These are phyloP conservation scores for Jacaranda mimosifolia DNA, from an alignment of 257 asterid genomes.

Conservation along the genomic window DNA sequence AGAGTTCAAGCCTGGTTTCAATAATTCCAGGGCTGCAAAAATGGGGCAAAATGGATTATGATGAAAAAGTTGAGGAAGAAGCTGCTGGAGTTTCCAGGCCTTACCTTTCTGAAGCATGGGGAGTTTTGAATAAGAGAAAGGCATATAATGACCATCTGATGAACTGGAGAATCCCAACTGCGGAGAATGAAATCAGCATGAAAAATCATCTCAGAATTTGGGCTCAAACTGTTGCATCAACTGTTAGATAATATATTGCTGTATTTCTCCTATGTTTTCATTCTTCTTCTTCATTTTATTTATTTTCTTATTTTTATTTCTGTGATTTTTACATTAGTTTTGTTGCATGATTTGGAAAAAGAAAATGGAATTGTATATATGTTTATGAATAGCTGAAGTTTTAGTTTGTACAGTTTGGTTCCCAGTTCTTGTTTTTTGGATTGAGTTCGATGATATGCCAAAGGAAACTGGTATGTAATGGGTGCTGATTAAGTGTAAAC, in stretches of 20 bases:
- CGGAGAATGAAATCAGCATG: slow-evolving; percentile 48
- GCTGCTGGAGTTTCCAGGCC: slow-evolving; percentile 43
- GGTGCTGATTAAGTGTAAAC: background rate
- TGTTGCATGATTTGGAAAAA: background rate
- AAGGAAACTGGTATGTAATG: background rate
- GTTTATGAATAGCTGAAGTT: background rate
- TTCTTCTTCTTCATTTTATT: background rate
- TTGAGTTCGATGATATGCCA: background rate
- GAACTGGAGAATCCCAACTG: slow-evolving; percentile 53
- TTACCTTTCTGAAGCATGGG: slow-evolving; percentile 76
- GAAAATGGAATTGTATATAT: slow-evolving; percentile 16
- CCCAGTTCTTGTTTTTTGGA: background rate
- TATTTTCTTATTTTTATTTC: background rate
- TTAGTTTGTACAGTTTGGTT: background rate
- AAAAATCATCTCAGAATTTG: slow-evolving; percentile 64
- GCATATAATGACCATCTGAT: slow-evolving; percentile 27
- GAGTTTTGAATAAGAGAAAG: slow-evolving; percentile 29
- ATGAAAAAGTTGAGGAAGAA: slow-evolving; percentile 9
- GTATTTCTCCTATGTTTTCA: background rate
- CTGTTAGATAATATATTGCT: slow-evolving; percentile 36
- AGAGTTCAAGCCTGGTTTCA: slow-evolving; percentile 43
- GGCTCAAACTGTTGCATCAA: slow-evolving; percentile 82
- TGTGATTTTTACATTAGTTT: background rate
- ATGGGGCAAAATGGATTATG: slow-evolving; percentile 24
- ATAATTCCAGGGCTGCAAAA: slow-evolving; percentile 66